These are phyloP conservation scores for Bromus sterilis DNA, from an alignment of 176 grass and related monocot species.

Conservation along the genomic window DNA sequence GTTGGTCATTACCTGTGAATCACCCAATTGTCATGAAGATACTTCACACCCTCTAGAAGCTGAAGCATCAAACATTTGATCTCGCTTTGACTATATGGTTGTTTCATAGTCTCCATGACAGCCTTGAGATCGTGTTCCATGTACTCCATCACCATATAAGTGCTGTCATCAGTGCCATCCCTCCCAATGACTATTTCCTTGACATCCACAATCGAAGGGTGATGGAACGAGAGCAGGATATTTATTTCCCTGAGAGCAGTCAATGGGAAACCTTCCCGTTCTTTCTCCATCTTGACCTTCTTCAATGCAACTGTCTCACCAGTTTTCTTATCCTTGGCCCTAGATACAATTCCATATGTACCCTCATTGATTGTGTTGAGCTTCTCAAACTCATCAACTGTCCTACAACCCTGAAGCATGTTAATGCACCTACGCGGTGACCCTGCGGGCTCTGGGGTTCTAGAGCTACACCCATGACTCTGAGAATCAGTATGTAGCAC, in stretches of 20 bases:
- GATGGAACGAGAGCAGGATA: slow-evolving; percentile 81
- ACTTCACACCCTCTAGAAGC: slow-evolving; percentile 79
- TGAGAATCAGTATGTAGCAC: slow-evolving; percentile 14
- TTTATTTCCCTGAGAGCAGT: slow-evolving; percentile 95
- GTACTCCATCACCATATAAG: slow-evolving; percentile 99
- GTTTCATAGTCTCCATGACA: slow-evolving; percentile 88
- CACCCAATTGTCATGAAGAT: slow-evolving; percentile 96
- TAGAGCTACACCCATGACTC: slow-evolving; percentile 21
- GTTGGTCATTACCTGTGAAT: slow-evolving; percentile 68
- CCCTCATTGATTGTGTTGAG: slow-evolving; percentile 93
- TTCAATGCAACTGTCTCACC: slow-evolving; percentile 93
- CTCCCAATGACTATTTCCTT: slow-evolving; percentile 89
- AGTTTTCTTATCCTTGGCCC: slow-evolving; percentile 83
- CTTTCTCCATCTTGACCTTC: slow-evolving; percentile 95
- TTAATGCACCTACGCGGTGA: slow-evolving; percentile 55
- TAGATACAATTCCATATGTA: slow-evolving; percentile 91
- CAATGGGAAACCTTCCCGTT: slow-evolving; percentile 76
- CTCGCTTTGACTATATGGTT: slow-evolving; percentile 86
- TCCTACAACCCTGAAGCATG: slow-evolving; percentile 91
- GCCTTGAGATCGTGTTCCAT: slow-evolving; percentile 98
- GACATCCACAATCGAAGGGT: slow-evolving; percentile 89
- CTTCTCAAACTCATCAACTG: slow-evolving; percentile 85
- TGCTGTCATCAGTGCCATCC: slow-evolving; percentile 38
- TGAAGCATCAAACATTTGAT: slow-evolving; percentile 98
- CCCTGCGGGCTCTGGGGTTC: slow-evolving; percentile 29